Evolutionary conservation across 164 flowering plant species (phyloP), one percentile per base, ranked within the genome.

Genomic region (Vitis rupestris): DNA sequence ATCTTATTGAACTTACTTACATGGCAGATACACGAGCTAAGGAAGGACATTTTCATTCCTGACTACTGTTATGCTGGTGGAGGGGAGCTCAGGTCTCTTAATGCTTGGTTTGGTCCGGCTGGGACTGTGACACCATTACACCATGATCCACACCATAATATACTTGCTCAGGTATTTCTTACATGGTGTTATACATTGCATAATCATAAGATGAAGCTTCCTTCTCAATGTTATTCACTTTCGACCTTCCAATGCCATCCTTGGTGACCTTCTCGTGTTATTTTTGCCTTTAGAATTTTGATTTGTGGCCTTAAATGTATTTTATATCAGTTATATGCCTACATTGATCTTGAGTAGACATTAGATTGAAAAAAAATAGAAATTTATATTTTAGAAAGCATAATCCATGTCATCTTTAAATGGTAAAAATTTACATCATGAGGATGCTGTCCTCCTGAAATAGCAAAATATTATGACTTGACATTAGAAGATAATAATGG

Each of bases 21-120:
- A 27, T 75, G 66, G 72, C 87, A 89, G 98, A 93, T 95, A 74
- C 82, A 79, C 57, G 92, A 91, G 75, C 85, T 93, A 44, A 79
- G 87, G 54, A 82, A 82, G 72, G 99, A 95, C 72, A 90, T 95
- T 69, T 69, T 82, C 76, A 77, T 88, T 75, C 99, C 99, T 53
- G 99, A 95, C 71, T 93, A 89, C 74, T 91, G 97, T 83, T 91
- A 70, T 82, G 83, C 86, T 76, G 97, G 95, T 71, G 98, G 90
- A 49, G 98, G 98, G 53, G 97, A 93, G 77, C 83, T 93, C 29
- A 87, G 86, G 71, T 82, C 99, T 55, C 76, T 95, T 44, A 93
- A 95, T 85, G 94, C 98, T 70, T 95, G 99, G 98, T 91, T 93
- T 78, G 99, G 99, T 75, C 99, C 99, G 66, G 82, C 95, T 71